A percentile compares a stretch with the other conserved stretches of the same genome.
Evolutionary conservation across 306 rosid genomes (phyloP).

Genomic region (Myrica gale): DNA sequence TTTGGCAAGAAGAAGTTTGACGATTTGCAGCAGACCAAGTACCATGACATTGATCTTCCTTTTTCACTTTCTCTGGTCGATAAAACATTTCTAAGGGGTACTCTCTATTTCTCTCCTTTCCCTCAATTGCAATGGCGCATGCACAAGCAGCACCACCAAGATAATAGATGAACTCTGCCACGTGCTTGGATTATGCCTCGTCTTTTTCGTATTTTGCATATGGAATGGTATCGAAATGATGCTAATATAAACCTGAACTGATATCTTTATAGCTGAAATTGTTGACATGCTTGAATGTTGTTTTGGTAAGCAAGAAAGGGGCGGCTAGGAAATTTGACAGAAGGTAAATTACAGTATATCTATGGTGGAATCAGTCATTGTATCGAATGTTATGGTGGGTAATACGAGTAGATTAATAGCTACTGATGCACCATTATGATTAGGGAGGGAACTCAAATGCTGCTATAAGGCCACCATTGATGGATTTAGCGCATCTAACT

Average conservation of each 20-base stretch:
- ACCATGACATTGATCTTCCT: conserved; percentile 75
- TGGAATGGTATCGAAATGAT: background rate
- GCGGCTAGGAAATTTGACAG: background rate
- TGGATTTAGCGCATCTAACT: conserved; percentile 74
- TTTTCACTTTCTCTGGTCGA: conserved; percentile 60
- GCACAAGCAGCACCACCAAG: background rate
- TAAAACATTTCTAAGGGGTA: conserved; percentile 72
- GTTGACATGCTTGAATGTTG: background rate
- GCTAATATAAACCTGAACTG: background rate
- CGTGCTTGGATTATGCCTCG: too few relatives aligned
- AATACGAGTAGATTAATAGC: background rate
- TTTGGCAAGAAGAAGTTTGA: conserved; percentile 40
- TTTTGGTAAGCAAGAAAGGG: background rate
- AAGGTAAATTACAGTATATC: background rate
- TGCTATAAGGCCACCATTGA: conserved; percentile 80
- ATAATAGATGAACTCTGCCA: too few relatives aligned
- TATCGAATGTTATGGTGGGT: background rate
- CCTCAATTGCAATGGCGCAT: background rate
- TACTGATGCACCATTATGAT: background rate
- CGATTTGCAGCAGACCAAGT: conserved; percentile 50
- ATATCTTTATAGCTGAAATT: background rate
- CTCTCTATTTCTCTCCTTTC: conserved; percentile 30
- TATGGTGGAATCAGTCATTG: background rate
- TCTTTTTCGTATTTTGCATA: background rate
- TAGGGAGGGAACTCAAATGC: conserved; percentile 85